Conservation (phyloP, 176 grass and related monocot genomes). For the Phyllostachys edulis region DNA sequence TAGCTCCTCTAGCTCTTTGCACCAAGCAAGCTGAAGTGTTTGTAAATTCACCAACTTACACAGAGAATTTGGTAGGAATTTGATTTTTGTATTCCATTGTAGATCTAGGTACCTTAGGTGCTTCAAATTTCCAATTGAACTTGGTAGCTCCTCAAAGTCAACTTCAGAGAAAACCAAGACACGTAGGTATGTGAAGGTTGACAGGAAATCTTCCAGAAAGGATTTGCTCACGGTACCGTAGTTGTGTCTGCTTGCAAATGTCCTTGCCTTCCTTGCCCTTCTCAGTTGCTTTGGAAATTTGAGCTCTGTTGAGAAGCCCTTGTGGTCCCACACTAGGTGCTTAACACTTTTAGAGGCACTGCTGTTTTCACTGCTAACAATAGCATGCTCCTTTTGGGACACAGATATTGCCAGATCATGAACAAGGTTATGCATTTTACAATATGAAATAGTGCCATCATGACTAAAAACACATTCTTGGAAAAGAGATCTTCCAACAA, state of each 20-base stretch:
- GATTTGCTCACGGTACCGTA: neutral
- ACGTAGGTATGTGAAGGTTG: neutral
- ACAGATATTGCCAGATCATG: neutral
- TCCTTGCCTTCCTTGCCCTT: slow-evolving; percentile 14
- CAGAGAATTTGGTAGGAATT: slow-evolving; percentile 7
- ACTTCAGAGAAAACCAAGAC: neutral
- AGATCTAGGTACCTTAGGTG: slow-evolving; percentile 19
- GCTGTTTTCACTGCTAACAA: neutral
- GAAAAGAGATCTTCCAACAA: slow-evolving; percentile 19
- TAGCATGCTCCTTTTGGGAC: neutral
- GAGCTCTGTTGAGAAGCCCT: neutral
- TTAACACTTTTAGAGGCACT: neutral
- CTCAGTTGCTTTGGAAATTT: neutral
- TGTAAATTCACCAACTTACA: slow-evolving; percentile 13
- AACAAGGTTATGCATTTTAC: neutral
- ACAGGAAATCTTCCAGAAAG: slow-evolving; percentile 9
- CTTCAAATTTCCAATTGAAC: slow-evolving; percentile 2
- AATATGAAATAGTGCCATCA: neutral
- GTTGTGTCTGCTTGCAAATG: neutral
- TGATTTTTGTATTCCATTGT: neutral
- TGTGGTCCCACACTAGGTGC: neutral
- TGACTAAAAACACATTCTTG: neutral
- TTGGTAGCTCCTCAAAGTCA: slow-evolving; percentile 2
- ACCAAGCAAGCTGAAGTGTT: neutral
- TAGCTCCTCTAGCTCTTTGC: neutral